phyloP scores from a whole-genome alignment of 169 alveolate genomes.

The Plasmodium fragile region DNA sequence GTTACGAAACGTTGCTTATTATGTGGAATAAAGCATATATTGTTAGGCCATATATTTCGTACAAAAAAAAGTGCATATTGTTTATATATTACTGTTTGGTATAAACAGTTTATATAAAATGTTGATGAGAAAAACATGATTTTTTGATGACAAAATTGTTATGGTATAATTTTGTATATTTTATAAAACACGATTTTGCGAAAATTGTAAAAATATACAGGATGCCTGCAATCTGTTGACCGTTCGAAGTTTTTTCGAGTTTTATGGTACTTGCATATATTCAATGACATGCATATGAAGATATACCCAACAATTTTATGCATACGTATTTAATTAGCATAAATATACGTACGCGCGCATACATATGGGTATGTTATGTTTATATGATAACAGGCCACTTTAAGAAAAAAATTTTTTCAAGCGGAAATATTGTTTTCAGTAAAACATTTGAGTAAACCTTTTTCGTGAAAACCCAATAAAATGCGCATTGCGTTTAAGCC shows the following conservation, averaged over 20 bases:
- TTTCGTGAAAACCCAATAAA: not conserved
- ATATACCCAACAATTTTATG: not conserved
- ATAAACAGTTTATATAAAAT: not conserved
- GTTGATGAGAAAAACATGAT: not conserved
- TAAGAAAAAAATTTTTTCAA: not conserved
- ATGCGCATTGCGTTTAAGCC: not conserved
- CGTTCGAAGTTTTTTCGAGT: not conserved
- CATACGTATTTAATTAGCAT: not conserved
- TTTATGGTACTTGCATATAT: not conserved
- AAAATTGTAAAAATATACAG: not conserved
- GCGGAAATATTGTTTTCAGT: not conserved
- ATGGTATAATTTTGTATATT: not conserved
- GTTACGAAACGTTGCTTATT: not conserved
- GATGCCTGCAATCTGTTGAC: not conserved
- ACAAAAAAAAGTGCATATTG: not conserved
- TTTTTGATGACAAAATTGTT: not conserved
- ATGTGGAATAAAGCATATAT: not conserved
- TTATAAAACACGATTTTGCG: not conserved
- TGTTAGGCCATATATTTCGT: not conserved
- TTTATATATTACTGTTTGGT: not conserved
- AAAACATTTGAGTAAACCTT: not conserved
- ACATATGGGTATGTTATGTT: not conserved
- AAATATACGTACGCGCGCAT: not conserved
- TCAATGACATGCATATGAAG: not conserved
- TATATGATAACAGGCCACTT: not conserved